phyloP scores from a whole-genome alignment of 495 filamentous ascomycete species.

The Trichocladium uniseriatum region DNA sequence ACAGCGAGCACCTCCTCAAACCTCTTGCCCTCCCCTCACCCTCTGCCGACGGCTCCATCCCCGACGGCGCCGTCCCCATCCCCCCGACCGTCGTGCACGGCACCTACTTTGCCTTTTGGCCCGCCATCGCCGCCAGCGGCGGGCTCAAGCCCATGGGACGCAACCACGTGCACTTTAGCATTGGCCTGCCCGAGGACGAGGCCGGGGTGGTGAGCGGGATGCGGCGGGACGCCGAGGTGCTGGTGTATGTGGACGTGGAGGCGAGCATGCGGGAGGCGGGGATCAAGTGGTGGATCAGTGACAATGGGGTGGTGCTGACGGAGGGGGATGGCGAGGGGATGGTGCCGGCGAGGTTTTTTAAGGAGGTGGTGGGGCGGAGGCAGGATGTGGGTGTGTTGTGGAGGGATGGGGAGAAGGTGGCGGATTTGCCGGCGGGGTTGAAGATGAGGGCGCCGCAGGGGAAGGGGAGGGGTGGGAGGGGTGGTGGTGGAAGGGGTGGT shows the following conservation, averaged over 20 bases:
- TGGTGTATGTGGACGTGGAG: conserved; percentile 71
- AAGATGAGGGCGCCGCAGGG: conserved; percentile 37
- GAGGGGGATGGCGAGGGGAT: conserved; percentile 41
- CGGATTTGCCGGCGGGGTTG: conserved; percentile 42
- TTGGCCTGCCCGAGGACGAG: conserved; percentile 46
- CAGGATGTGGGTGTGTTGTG: conserved; percentile 55
- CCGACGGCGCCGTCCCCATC: conserved; percentile 25
- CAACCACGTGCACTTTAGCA: conserved; percentile 81
- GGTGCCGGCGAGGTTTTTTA: conserved; percentile 36
- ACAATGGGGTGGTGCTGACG: conserved; percentile 66
- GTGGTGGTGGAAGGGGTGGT: conserved; percentile 18
- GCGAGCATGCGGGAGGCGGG: conserved; percentile 53
- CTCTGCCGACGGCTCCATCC: conserved; percentile 23
- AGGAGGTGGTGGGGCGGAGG: conserved; percentile 48
- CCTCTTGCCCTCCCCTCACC: conserved; percentile 45
- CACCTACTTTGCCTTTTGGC: conserved; percentile 71
- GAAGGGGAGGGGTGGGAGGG: conserved; percentile 28
- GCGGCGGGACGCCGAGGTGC: conserved; percentile 63
- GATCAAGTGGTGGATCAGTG: conserved; percentile 73
- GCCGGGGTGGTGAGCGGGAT: conserved; percentile 70
- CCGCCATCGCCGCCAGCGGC: conserved; percentile 57
- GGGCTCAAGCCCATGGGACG: conserved; percentile 71
- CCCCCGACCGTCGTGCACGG: conserved; percentile 72
- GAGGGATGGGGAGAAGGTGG: conserved; percentile 52
- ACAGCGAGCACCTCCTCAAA: conserved; percentile 56